Conservation (phyloP, 352 stramenopile species). For the Pythium aristosporum region DNA sequence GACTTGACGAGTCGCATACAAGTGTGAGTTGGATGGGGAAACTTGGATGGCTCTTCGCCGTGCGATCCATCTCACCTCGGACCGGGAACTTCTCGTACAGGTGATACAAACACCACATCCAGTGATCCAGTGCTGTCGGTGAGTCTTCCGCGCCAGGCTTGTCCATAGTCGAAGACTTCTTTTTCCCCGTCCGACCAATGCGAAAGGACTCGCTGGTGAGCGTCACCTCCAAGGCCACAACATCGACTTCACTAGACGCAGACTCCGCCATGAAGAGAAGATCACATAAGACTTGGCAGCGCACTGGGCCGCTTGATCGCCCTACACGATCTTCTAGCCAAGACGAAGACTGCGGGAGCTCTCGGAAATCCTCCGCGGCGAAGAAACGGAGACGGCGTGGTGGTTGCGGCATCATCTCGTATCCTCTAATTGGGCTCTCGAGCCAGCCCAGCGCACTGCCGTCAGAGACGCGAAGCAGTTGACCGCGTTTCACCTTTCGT, state of each 20-base stretch:
- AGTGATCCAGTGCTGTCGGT: conserved; percentile 14
- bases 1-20: not conserved
- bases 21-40: not conserved
- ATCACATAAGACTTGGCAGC: conserved; percentile 37
- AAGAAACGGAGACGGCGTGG: conserved; percentile 2
- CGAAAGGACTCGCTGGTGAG: conserved; percentile 48
- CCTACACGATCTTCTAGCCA: conserved; percentile 17
- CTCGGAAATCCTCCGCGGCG: conserved; percentile 5
- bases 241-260: conserved; percentile 18
- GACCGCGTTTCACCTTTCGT: not conserved
- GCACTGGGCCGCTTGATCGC: conserved; percentile 39
- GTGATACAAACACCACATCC: conserved; percentile 34
- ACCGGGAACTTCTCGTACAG: conserved; percentile 42
- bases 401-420: not conserved
- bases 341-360: conserved; percentile 7
- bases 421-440: not conserved
- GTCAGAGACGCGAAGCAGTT: conserved; percentile 1
- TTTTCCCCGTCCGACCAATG: conserved; percentile 23
- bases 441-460: not conserved
- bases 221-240: conserved; percentile 26
- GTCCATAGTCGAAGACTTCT: conserved; percentile 10
- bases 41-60: not conserved
- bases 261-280: conserved; percentile 11
- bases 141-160: not conserved
- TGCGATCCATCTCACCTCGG: conserved; percentile 9